These are phyloP conservation scores for Ceratocystis smalleyi DNA, from an alignment of 2,329 filamentous ascomycete species.

Conservation along the genomic window DNA sequence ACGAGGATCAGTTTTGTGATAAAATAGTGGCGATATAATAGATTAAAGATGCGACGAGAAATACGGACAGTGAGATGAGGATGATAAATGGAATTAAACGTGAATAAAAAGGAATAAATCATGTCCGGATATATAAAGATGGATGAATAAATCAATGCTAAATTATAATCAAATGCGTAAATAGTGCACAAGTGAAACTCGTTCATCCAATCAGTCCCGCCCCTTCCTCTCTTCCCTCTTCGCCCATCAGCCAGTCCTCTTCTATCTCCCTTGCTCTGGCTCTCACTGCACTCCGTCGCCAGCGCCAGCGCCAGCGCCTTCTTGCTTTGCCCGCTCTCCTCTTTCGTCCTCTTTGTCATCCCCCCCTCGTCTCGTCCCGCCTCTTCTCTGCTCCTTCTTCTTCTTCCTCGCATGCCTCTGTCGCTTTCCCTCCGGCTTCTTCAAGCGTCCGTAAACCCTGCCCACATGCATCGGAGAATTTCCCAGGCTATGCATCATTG, in stretches of 20 bases:
- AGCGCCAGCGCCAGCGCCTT: background rate
- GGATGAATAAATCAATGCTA: background rate
- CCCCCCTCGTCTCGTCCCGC: background rate
- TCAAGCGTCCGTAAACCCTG: background rate
- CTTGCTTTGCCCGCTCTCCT: background rate
- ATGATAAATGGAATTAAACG: background rate
- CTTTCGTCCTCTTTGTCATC: too few species aligned
- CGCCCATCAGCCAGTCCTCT: background rate
- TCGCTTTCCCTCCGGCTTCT: background rate
- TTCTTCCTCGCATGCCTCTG: background rate
- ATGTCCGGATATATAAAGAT: background rate
- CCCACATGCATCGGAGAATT: constrained; percentile 3
- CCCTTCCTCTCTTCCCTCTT: background rate
- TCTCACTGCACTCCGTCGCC: background rate
- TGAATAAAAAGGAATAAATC: background rate
- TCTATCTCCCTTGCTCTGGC: too few species aligned
- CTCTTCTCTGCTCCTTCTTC: background rate
- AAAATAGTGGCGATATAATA: background rate
- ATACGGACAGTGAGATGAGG: background rate
- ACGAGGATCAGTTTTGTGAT: background rate
- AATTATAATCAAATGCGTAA: background rate
- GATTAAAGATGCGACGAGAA: background rate
- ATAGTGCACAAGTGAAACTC: constrained; percentile 1
- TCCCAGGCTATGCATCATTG: background rate
- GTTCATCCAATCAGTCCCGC: background rate